phyloP scores from a whole-genome alignment of 345 rosid species.

The Ceriops zippeliana region DNA sequence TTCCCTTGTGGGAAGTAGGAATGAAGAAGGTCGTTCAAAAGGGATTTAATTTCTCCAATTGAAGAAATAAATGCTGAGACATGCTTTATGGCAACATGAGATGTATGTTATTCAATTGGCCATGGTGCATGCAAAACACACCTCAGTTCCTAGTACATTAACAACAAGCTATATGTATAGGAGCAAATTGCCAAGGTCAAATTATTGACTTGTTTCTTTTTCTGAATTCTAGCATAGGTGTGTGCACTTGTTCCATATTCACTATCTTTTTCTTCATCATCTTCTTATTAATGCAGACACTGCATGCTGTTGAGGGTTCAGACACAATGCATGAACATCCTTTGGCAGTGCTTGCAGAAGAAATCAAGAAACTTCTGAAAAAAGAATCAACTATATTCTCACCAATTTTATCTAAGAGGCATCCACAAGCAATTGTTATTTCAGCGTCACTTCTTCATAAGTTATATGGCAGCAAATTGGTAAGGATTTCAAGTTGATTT shows the following conservation, averaged over 20 bases:
- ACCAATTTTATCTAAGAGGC: slow-evolving; percentile 79
- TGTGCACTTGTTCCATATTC: background rate
- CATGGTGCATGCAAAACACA: background rate
- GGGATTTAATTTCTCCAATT: background rate
- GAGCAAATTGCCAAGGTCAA: too few relatives aligned
- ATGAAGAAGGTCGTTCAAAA: background rate
- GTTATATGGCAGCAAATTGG: slow-evolving; percentile 84
- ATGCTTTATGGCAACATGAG: background rate
- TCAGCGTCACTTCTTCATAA: slow-evolving; percentile 88
- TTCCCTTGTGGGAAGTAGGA: background rate
- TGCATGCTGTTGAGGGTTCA: slow-evolving; percentile 62
- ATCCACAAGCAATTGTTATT: slow-evolving; percentile 67
- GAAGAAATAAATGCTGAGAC: background rate
- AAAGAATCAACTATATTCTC: slow-evolving; percentile 65
- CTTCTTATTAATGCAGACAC: slow-evolving; percentile 44
- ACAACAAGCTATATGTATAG: too few relatives aligned
- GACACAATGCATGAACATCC: slow-evolving; percentile 64
- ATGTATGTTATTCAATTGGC: background rate
- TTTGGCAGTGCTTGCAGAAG: slow-evolving; percentile 86
- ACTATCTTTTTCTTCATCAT: background rate
- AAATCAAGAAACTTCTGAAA: slow-evolving; percentile 67
- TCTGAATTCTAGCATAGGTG: background rate
- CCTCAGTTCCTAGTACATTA: too few relatives aligned
- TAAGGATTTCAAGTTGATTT: slow-evolving; percentile 39
- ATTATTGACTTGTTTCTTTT: too few relatives aligned